Conservation (phyloP, 441 rosid genomes). For the Omphalea diandra region DNA sequence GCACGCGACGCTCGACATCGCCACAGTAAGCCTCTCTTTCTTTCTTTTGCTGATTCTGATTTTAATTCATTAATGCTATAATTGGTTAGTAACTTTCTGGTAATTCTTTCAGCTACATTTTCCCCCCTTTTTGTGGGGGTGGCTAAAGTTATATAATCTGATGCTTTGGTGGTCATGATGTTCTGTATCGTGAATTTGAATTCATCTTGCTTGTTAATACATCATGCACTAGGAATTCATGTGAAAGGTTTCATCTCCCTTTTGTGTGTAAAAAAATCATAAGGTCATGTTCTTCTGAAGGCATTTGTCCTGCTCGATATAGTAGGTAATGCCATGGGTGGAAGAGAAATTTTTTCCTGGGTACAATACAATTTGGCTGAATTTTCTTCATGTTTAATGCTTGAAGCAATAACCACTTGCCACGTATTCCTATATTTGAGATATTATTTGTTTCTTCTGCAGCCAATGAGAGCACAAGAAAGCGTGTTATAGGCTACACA, state of each 20-base stretch:
- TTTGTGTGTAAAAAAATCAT: background rate
- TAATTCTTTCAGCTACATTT: too few relatives aligned
- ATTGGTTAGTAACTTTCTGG: background rate
- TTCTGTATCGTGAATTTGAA: too few relatives aligned
- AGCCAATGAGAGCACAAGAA: slow-evolving; percentile 95
- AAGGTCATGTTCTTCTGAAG: background rate
- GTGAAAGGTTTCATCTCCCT: background rate
- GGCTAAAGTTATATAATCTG: too few relatives aligned
- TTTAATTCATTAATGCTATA: background rate
- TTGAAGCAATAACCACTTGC: background rate
- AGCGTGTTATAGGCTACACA: slow-evolving; percentile 82
- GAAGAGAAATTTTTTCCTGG: background rate
- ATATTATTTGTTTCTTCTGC: slow-evolving; percentile 30
- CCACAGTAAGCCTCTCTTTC: slow-evolving; percentile 48
- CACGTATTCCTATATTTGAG: background rate
- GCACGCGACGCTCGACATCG: slow-evolving; percentile 92
- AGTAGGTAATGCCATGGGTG: background rate
- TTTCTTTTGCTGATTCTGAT: background rate
- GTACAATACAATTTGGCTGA: background rate
- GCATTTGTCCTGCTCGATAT: background rate
- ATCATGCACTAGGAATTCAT: background rate
- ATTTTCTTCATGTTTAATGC: background rate
- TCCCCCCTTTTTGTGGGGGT: background rate
- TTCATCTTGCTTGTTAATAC: background rate
- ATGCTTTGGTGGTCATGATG: too few relatives aligned